phyloP scores from a whole-genome alignment of 495 filamentous ascomycete genomes.

The Trichoderma reesei region DNA sequence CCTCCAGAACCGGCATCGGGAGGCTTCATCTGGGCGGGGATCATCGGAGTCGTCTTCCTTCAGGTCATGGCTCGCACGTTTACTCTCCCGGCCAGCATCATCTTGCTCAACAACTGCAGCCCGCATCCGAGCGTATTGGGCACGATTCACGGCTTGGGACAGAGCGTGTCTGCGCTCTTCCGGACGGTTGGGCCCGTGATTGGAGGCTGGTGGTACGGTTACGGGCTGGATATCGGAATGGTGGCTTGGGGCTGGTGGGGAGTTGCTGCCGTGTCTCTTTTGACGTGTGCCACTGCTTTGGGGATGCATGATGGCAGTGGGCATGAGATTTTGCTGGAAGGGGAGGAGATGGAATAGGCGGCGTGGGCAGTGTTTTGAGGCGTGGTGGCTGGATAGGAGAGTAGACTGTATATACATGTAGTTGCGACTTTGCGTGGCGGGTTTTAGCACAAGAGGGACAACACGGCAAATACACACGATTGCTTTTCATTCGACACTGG shows the following conservation, averaged over 20 bases:
- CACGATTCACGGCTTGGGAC: conserved; percentile 72
- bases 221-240: conserved; percentile 58
- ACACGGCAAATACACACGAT: not conserved
- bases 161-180: conserved; percentile 60
- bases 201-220: conserved; percentile 61
- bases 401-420: too few relatives aligned
- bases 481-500: too few relatives aligned
- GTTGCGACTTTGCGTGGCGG: too few relatives aligned
- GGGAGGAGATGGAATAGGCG: conserved; percentile 31
- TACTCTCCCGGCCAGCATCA: conserved; percentile 66
- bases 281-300: conserved; percentile 50
- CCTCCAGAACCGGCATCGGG: conserved; percentile 58
- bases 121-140: conserved; percentile 73
- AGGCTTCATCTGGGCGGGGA: conserved; percentile 54
- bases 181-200: conserved; percentile 67
- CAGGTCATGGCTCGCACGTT: conserved; percentile 74
- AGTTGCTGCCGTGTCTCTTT: conserved; percentile 51
- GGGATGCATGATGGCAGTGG: conserved; percentile 66
- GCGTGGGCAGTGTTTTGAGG: not conserved
- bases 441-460: not conserved
- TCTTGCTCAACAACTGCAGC: conserved; percentile 75
- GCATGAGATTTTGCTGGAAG: conserved; percentile 58
- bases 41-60: conserved; percentile 56
- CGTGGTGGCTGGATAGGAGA: not conserved
- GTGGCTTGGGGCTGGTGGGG: conserved; percentile 76